A percentile compares a stretch with the other conserved stretches of the same genome.
Evolutionary conservation across 2,329 filamentous ascomycete genomes (phyloP).

Genomic region (Cercospora zeae-maydis): DNA sequence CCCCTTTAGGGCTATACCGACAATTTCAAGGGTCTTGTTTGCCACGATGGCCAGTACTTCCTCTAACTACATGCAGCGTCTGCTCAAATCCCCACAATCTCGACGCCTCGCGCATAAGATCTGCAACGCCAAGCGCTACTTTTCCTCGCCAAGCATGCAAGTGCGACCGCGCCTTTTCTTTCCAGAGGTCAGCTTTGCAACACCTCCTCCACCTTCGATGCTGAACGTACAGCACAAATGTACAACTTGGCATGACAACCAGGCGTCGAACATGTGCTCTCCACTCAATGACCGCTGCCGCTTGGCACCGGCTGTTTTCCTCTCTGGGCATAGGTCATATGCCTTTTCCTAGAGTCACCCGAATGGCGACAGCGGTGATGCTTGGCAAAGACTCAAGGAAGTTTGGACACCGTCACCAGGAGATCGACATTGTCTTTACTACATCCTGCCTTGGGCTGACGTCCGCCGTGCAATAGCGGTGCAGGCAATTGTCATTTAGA

Average conservation of each 20-base stretch:
- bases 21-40: neutral
- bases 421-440: neutral
- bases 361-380: neutral
- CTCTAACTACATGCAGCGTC: neutral
- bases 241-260: neutral
- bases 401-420: neutral
- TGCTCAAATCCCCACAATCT: neutral
- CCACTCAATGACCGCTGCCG: neutral
- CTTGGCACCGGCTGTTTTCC: neutral
- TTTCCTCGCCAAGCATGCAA: neutral
- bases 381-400: neutral
- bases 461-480: neutral
- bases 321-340: neutral
- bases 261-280: neutral
- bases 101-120: neutral
- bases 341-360: neutral
- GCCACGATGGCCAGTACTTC: neutral
- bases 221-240: neutral
- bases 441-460: neutral
- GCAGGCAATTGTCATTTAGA: neutral
- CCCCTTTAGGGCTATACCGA: neutral
- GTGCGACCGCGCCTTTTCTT: neutral
- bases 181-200: neutral
- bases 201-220: neutral
- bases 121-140: neutral